phyloP scores from a whole-genome alignment of 2,329 filamentous ascomycete species.

The Trichoderma harzianum region DNA sequence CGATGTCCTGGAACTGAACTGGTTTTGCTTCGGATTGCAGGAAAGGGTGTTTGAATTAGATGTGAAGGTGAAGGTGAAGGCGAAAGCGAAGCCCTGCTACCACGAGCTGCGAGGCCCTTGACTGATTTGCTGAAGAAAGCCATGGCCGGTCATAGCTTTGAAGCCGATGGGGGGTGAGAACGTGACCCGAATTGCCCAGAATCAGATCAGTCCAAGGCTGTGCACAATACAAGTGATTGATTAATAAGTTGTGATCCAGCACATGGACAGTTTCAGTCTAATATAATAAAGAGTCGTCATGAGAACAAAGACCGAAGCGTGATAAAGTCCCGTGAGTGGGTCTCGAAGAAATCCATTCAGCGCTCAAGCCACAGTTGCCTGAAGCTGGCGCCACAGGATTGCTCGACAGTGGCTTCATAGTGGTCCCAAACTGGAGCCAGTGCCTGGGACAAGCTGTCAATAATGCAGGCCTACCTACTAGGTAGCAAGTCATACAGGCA shows the following conservation, averaged over 20 bases:
- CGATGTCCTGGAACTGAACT: conserved; percentile 18
- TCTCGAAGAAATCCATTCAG: not conserved
- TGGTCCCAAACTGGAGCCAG: not conserved
- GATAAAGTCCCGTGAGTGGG: conserved; percentile 17
- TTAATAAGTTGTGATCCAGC: not conserved
- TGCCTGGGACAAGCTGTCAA: conserved; percentile 16
- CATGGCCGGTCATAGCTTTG: conserved; percentile 17
- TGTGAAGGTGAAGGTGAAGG: not conserved
- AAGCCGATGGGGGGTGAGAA: not conserved
- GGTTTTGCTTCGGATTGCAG: not conserved
- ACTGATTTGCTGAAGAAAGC: conserved; percentile 12
- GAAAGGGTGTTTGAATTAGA: not conserved
- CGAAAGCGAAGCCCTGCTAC: not conserved
- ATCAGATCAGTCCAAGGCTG: not conserved
- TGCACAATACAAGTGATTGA: not conserved
- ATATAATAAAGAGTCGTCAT: not conserved
- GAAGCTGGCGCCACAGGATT: conserved; percentile 17
- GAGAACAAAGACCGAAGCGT: conserved; percentile 7
- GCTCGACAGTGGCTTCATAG: not conserved
- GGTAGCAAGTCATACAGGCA: conserved; percentile 15
- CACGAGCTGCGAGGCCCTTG: not conserved
- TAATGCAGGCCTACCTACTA: not conserved
- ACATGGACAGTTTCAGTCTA: not conserved
- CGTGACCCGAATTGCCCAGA: not conserved
- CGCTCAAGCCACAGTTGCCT: not conserved